Base-by-base conservation (phyloP, 352 stramenopile species). In the Phytopythium montanum region DNA sequence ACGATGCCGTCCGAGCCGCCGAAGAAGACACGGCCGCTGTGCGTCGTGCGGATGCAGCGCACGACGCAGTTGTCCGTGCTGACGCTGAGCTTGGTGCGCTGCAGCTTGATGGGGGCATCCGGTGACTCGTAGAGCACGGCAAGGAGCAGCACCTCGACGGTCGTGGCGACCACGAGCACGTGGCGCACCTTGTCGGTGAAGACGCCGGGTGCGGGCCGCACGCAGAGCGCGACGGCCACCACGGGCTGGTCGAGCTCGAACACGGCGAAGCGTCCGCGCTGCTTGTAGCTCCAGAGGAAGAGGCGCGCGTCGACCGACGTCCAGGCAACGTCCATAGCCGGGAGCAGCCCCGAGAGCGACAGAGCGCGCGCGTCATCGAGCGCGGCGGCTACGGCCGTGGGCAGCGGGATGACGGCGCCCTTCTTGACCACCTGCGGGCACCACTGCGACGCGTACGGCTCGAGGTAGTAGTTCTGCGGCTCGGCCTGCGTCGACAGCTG, bases 1-100 rank as follows among this genome's bases (percentile, higher is more conserved):
- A 99, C 62, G 55, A 85, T 87, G 54, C 96, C 96, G 73, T 99
- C 97, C 53, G 92, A 97, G 26, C 97, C 97, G 25, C 93, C 96
- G 69, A 99, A 95, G 69, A 99, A 99, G 64, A 99, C 94, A 33
- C 97, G 81, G 5, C 97, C 96, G 36, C 68, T 75, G 29, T 73
- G 71, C 29, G 91, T 96, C 1, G 88, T 92, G 26, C 77, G 75
- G 56, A 99, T 95, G 34, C 85, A 88, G 9, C 94, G 79, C 51
- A 99, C 92, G 9, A 96, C 90, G 50, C 97, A 89, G 63, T 94
- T 94, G 75, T 99, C 96, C 5, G 95, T 98, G 31, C 86, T 95
- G 12, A 98, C 75, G 41, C 83, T 88, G 41, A 97, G 94, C 59
- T 95, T 92, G 18, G 92, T 98, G 36, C 83, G 76, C 60, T 88